Percentiles rank a stretch among this genome's conserved stretches.
Conservation (phyloP, 2,329 filamentous ascomycete genomes). For the Botryosphaeria dothidea region DNA sequence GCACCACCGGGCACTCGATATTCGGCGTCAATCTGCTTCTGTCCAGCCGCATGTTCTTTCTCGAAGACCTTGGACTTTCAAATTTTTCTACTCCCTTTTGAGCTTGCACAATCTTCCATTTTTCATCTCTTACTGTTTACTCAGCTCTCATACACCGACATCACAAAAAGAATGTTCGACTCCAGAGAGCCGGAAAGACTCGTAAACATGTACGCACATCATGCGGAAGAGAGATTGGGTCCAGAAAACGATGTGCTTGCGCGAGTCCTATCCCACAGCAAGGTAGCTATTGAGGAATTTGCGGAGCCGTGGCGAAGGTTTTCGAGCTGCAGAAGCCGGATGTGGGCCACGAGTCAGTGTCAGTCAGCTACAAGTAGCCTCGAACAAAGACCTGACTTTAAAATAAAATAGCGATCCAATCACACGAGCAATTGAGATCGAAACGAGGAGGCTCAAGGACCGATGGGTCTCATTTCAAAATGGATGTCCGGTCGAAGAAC, state of each 20-base stretch:
- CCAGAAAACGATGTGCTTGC: neutral
- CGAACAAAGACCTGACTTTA: neutral
- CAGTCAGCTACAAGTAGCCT: neutral
- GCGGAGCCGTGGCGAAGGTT: conserved; percentile 21
- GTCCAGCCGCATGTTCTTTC: too few relatives aligned
- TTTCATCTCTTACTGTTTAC: too few relatives aligned
- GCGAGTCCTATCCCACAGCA: conserved; percentile 26
- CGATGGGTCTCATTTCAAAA: conserved; percentile 22
- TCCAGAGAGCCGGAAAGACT: neutral
- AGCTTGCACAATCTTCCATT: too few relatives aligned
- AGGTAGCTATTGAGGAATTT: conserved; percentile 4
- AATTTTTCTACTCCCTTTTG: too few relatives aligned
- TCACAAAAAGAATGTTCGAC: conserved; percentile 2
- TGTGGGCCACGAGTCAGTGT: neutral
- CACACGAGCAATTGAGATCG: conserved; percentile 14
- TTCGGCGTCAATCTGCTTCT: too few relatives aligned
- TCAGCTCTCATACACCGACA: too few relatives aligned
- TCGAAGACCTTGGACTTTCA: too few relatives aligned
- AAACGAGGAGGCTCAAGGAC: conserved; percentile 19
- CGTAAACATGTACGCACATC: conserved; percentile 17
- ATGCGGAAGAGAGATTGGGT: conserved; percentile 11
- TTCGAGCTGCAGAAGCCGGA: conserved; percentile 22
- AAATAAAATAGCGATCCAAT: conserved; percentile 14
- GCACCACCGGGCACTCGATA: too few relatives aligned
- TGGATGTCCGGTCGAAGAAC: conserved; percentile 20